Evolutionary conservation across 1,284 basidiomycete species (phyloP).

Genomic region (Ceratobasidium theobromae): DNA sequence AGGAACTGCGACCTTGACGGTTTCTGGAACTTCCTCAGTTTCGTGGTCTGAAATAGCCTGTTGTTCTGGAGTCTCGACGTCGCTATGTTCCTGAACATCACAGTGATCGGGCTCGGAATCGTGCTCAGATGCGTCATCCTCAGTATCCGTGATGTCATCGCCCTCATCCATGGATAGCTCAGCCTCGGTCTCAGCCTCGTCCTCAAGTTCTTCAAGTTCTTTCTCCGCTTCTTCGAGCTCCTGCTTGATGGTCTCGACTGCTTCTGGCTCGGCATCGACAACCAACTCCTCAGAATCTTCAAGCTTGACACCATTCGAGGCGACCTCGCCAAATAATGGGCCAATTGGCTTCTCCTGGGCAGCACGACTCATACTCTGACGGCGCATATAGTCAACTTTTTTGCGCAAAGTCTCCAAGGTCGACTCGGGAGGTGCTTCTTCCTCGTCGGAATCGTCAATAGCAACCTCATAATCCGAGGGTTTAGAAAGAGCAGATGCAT

Average conservation of each 20-base stretch:
- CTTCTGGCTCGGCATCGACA: background rate
- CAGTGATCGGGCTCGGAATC: background rate
- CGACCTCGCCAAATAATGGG: constrained; percentile 1
- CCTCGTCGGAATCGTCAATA: constrained; percentile 20
- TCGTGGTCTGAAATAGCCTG: constrained; percentile 3
- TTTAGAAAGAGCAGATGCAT: constrained; percentile 1
- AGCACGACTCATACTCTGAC: constrained; percentile 29
- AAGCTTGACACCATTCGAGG: constrained; percentile 3
- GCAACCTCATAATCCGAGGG: background rate
- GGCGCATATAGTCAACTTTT: constrained; percentile 30
- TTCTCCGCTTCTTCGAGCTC: constrained; percentile 8
- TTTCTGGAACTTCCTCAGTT: background rate
- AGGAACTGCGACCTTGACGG: background rate
- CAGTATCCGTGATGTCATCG: background rate
- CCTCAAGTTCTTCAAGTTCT: constrained; percentile 10
- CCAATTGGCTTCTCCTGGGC: constrained; percentile 20
- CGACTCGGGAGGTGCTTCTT: background rate
- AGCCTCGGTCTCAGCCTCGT: background rate
- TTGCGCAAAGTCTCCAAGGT: constrained; percentile 15
- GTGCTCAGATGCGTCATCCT: background rate
- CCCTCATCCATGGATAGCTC: background rate
- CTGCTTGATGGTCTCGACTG: background rate
- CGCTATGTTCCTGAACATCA: background rate
- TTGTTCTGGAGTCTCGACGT: background rate
- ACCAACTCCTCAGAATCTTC: constrained; percentile 24